Evolutionary conservation across 179 eudicot genomes (phyloP), one percentile per base, ranked within the genome.

Genomic region (Silene noctiflora): DNA sequence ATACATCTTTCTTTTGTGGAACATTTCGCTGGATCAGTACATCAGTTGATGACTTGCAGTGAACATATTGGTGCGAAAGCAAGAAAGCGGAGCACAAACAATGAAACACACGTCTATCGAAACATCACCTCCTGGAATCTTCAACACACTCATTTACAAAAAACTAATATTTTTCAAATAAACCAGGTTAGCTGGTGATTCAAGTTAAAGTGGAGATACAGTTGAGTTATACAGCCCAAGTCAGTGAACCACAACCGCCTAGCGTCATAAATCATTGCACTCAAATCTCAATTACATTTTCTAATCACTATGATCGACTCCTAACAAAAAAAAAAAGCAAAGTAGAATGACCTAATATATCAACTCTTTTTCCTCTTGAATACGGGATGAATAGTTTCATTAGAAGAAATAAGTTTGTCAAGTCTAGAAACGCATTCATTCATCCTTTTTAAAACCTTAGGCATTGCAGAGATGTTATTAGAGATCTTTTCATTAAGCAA

Each of bases 401-500:
- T 67, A 51, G 78, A 79, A 22, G 96, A 87, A 25, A 80, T 79
- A 73, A 86, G 89, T 75, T 83, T 81, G 72, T 91, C 88, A 33
- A 88, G 88, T 80, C 84, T 82, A 60, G 86, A 81, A 76, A 88
- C 84, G 73, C 89, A 87, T 3, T 86, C 91, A 56, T 81, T 83
- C 90, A 88, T 81, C 80, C 91, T 88, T 78, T 85, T 86, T 78
- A 88, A 82, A 76, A 83, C 85, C 59, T 62, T 72, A 39, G 90
- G 87, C 80, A 88, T 82, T 14, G 87, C 76, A 39, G 86, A 69
- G 6, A 83, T 70, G 75, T 88, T 91, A 76, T 80, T 87, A 14
- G 89, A 88, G 51, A 89, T 88, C 88, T 89, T 91, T n/a, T 88
- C 86, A 63, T 82, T 87, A 78, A 89, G 88, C 82, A 87, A 62